phyloP scores from a whole-genome alignment of 371 early-diverging fungal genomes.

The Zychaea mexicana region DNA sequence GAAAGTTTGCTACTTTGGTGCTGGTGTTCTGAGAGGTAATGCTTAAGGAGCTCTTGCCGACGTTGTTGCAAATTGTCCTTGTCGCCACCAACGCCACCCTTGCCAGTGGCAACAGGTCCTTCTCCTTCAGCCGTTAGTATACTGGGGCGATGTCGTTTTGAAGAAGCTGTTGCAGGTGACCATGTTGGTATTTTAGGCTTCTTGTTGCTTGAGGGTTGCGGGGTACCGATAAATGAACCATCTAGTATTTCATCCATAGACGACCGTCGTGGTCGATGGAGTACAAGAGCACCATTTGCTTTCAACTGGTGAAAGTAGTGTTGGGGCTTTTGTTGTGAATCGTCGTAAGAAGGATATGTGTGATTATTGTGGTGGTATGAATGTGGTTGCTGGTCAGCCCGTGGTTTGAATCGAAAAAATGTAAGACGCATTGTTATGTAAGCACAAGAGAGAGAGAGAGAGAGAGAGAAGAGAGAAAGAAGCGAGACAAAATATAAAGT shows the following conservation, averaged over 20 bases:
- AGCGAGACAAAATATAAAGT: not conserved
- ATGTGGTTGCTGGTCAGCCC: not conserved
- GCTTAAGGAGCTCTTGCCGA: not conserved
- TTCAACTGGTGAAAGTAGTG: slow-evolving; percentile 1
- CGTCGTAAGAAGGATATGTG: not conserved
- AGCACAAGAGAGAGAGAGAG: not conserved
- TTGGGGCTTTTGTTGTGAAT: not conserved
- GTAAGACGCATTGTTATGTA: not conserved
- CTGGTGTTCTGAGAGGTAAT: not conserved
- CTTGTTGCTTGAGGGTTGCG: not conserved
- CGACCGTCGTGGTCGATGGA: not conserved
- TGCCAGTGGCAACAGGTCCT: not conserved
- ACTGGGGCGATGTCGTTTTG: not conserved
- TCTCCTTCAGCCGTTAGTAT: not conserved
- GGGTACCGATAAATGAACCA: not conserved
- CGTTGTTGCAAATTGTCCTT: not conserved
- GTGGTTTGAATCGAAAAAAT: not conserved
- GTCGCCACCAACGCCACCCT: not conserved
- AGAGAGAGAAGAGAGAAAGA: not conserved
- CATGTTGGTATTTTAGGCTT: not conserved
- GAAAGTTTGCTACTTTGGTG: not conserved
- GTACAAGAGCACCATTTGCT: slow-evolving; percentile 4
- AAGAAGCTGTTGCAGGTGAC: not conserved
- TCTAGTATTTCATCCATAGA: slow-evolving; percentile 1
- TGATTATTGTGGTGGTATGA: not conserved